Evolutionary conservation across 2,329 filamentous ascomycete genomes (phyloP), one percentile per base, ranked within the genome.

Genomic region (Cadophora gregata): DNA sequence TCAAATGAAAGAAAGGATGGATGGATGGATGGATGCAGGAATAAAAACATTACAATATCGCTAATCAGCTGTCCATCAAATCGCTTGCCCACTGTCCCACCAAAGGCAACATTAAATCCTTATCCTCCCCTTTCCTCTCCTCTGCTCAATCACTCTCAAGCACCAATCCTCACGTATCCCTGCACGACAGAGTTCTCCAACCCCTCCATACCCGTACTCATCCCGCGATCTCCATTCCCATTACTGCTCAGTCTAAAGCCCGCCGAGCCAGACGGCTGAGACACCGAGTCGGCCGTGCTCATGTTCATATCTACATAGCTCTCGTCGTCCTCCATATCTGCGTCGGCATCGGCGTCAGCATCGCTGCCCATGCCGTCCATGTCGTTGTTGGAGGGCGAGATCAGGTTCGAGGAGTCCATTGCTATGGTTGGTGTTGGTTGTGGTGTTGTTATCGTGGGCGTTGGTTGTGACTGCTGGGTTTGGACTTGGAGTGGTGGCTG

Each of bases 311-410:
- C 82, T 8, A 83, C 80, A 67, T 85, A 86, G 62, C 80, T 82
- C 55, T 86, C 85, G 61, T 85, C 85, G 45, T 88, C 86, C 42
- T 76, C 75, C 86, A 88, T 88, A 64, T 76, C 74, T 8, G 74
- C 75, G 63, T 78, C 77, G 0, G 69, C 72, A 21, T 69, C 64
- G 4, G 73, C 74, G 51, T 76, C 75, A 19, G 70, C 72, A 63
- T 74, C 72, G 45, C 71, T 73, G 16, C 72, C 69, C 27, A 72
- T 61, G 21, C 58, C 65, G 16, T 70, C 68, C 14, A 62, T 53
- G 8, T 63, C 69, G 19, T 63, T 42, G 19, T 62, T 25, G 24
- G 38, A 27, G 25, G 47, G 33, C 21, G 48, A 53, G 3, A 38
- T 51, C 21, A 59, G 45, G 24, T 59, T 59, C 33, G 56, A 45